Conservation (phyloP, 164 flowering plant genomes). For the Santalum album region DNA sequence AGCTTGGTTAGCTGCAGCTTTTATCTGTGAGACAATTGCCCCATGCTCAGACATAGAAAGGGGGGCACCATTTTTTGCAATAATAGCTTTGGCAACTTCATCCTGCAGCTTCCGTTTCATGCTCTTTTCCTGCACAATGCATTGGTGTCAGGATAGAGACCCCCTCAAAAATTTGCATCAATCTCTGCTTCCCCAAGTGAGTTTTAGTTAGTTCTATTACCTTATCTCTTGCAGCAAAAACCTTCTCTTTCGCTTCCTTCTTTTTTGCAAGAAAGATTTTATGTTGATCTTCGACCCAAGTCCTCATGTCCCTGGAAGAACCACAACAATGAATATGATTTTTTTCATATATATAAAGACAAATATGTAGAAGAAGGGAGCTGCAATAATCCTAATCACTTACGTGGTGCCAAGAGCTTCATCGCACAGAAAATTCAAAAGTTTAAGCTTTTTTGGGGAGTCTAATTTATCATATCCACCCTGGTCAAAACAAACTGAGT, state of each 20-base stretch:
- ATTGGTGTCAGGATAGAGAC: neutral
- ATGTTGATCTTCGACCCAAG: conserved; percentile 58
- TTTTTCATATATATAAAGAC: neutral
- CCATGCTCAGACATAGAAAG: conserved; percentile 55
- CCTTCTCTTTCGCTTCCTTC: conserved; percentile 48
- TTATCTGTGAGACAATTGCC: conserved; percentile 40
- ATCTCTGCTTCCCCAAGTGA: too few species aligned
- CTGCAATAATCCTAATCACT: conserved; percentile 15
- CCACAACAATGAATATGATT: neutral
- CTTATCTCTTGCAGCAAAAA: conserved; percentile 57
- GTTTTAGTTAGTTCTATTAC: conserved; percentile 32
- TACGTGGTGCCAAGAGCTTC: conserved; percentile 71
- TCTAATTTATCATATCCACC: conserved; percentile 39
- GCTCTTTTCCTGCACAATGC: conserved; percentile 36
- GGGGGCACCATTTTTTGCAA: conserved; percentile 41
- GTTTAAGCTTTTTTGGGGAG: conserved; percentile 50
- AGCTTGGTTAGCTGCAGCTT: conserved; percentile 40
- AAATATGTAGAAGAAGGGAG: neutral
- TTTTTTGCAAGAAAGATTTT: conserved; percentile 25
- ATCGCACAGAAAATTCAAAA: conserved; percentile 69
- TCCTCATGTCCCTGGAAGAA: conserved; percentile 45
- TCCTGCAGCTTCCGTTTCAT: conserved; percentile 49
- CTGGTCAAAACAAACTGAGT: conserved; percentile 18
- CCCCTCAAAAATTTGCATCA: neutral
- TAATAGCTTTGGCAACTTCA: conserved; percentile 45